These are phyloP conservation scores for Ogataea thermomethanolica DNA, from an alignment of 805 yeast species.

Conservation along the genomic window DNA sequence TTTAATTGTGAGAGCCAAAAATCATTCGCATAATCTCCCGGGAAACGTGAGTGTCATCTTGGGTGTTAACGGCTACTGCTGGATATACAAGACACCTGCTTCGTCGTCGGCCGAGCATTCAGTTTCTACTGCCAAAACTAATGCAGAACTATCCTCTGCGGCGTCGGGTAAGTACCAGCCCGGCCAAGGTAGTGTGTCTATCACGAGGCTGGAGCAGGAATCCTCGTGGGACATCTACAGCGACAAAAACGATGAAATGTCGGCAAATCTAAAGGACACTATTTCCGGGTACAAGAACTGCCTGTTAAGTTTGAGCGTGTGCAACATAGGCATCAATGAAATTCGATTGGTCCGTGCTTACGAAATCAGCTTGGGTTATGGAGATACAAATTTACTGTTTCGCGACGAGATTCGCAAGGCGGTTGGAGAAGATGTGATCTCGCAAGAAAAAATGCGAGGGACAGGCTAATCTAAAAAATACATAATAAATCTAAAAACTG, in stretches of 20 bases:
- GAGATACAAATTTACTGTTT: slow-evolving; percentile 64
- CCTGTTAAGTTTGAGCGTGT: slow-evolving; percentile 72
- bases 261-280: slow-evolving; percentile 58
- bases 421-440: slow-evolving; percentile 69
- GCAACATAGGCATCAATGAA: slow-evolving; percentile 86
- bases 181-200: slow-evolving; percentile 60
- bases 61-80: slow-evolving; percentile 92
- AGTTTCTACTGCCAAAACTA: slow-evolving; percentile 29
- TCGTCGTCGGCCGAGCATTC: slow-evolving; percentile 12
- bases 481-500: not conserved
- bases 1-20: slow-evolving; percentile 77
- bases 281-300: slow-evolving; percentile 86
- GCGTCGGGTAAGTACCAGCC: slow-evolving; percentile 40
- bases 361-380: slow-evolving; percentile 82
- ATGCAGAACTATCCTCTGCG: slow-evolving; percentile 37
- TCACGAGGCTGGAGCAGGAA: slow-evolving; percentile 81
- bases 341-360: slow-evolving; percentile 75
- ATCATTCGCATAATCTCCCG: slow-evolving; percentile 84
- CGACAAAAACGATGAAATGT: slow-evolving; percentile 77
- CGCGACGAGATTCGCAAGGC: slow-evolving; percentile 70
- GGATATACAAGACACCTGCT: slow-evolving; percentile 72
- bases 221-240: slow-evolving; percentile 94
- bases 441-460: slow-evolving; percentile 75
- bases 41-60: slow-evolving; percentile 89
- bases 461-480: slow-evolving; percentile 1